Base-by-base conservation (phyloP, 805 yeast species). In the Sugiyamaella qingdaonensis region DNA sequence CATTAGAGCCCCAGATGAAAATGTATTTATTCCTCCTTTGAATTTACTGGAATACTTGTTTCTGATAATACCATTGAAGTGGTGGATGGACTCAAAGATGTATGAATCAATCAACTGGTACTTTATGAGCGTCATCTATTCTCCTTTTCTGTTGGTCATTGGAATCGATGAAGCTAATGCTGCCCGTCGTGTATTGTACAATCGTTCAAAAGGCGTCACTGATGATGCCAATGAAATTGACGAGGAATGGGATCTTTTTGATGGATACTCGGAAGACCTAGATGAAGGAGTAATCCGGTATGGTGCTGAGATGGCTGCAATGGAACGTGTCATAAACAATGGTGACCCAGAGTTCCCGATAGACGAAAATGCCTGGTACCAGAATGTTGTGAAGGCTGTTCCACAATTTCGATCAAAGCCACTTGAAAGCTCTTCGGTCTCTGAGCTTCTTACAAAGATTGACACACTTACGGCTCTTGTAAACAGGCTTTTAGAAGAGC, bases 1-100 rank as follows among this genome's bases (percentile, higher is more conserved):
- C 65, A 82, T 88, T 50, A 77, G 96, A 61, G 96, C 96, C 0
- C 96, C 96, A 0, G 96, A 89, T 70, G 84, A 82, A 54, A 82
- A 86, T 63, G 86, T 88, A 39, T 89, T 81, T 65, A 90, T 88
- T 24, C 92, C 96, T 3, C 96, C 96, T 3, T 76, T 88, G 58
- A 89, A 89, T 66, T 66, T 89, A 59, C 69, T 89, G 51, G 96
- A 89, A 67, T 47, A 84, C 1, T 46, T 79, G 7, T 60, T 82
- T 3, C 64, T 77, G 29, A 82, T 81, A 29, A 18, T 78, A 13
- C 76, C 76, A 51, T 61, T 74, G 50, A 65, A 64, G 43, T 73
- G 72, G 67, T 67, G 73, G 67, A 55, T 73, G 58, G 47, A 63
- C 48, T 59, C 59, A 48, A 37, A 51, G 33, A 60, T 66, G n/a